Evolutionary conservation across 2,329 filamentous ascomycete species (phyloP).

Genomic region (Aureobasidium mangrovei): DNA sequence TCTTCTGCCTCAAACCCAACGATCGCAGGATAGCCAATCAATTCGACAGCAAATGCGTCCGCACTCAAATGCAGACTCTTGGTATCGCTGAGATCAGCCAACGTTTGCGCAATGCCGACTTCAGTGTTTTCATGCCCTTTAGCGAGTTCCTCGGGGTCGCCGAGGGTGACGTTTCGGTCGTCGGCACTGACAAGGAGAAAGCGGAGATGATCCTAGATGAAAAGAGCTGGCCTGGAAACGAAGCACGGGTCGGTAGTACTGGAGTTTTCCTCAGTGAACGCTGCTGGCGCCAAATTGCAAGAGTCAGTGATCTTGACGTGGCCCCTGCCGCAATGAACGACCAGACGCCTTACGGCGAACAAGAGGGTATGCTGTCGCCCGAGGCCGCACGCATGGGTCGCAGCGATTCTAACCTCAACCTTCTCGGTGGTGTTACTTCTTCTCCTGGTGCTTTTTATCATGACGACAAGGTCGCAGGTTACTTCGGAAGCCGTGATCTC

Average conservation of each 20-base stretch:
- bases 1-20: slow-evolving; percentile 96
- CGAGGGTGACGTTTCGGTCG: slow-evolving; percentile 73
- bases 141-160: slow-evolving; percentile 87
- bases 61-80: slow-evolving; percentile 87
- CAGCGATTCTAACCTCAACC: slow-evolving; percentile 49
- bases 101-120: slow-evolving; percentile 83
- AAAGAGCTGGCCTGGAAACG: slow-evolving; percentile 84
- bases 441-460: slow-evolving; percentile 52
- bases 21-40: slow-evolving; percentile 96
- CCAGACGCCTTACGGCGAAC: slow-evolving; percentile 51
- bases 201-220: slow-evolving; percentile 85
- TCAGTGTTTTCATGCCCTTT: slow-evolving; percentile 91
- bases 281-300: slow-evolving; percentile 87
- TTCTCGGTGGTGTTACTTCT: slow-evolving; percentile 41
- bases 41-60: slow-evolving; percentile 97
- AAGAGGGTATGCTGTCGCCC: slow-evolving; percentile 48
- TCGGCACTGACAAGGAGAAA: slow-evolving; percentile 88
- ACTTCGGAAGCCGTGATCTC: slow-evolving; percentile 70
- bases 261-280: slow-evolving; percentile 92
- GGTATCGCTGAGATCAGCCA: slow-evolving; percentile 97
- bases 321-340: slow-evolving; percentile 46
- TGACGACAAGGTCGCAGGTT: slow-evolving; percentile 70
- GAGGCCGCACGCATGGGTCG: slow-evolving; percentile 44
- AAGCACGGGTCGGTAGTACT: slow-evolving; percentile 82
- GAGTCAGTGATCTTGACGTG: slow-evolving; percentile 54